phyloP scores from a whole-genome alignment of 768 basidiomycete genomes.

The Lactarius quietus region DNA sequence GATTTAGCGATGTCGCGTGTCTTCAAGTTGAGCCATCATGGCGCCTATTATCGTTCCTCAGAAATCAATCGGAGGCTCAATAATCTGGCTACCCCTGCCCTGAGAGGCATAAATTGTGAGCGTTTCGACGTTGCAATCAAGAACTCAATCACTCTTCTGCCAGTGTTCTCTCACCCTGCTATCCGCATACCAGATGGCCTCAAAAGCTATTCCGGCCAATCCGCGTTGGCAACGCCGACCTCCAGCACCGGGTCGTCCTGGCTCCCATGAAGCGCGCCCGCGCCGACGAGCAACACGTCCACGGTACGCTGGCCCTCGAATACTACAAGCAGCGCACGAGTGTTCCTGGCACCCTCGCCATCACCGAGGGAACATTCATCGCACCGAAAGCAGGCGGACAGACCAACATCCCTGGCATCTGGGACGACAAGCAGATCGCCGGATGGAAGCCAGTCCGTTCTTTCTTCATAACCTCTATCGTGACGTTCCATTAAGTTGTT shows the following conservation, averaged over 20 bases:
- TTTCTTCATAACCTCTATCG: background rate
- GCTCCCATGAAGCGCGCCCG: constrained; percentile 51
- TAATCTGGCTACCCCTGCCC: too few species aligned
- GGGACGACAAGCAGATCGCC: constrained; percentile 45
- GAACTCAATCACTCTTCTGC: too few species aligned
- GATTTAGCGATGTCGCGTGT: too few species aligned
- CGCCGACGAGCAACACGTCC: constrained; percentile 38
- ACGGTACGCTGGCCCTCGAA: constrained; percentile 35
- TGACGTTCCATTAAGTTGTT: background rate
- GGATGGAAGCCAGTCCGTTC: constrained; percentile 50
- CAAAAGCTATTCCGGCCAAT: constrained; percentile 44
- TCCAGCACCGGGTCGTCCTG: constrained; percentile 51
- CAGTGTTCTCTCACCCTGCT: background rate
- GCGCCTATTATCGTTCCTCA: too few species aligned
- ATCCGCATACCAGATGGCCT: background rate
- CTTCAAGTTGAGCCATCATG: too few species aligned
- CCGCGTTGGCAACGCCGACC: constrained; percentile 38
- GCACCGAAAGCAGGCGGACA: constrained; percentile 47
- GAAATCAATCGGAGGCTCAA: too few species aligned
- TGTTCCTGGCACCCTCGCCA: constrained; percentile 49
- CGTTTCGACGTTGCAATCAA: background rate
- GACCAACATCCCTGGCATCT: constrained; percentile 45
- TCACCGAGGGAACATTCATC: constrained; percentile 58
- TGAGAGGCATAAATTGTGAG: background rate
- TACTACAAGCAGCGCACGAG: constrained; percentile 50